Evolutionary conservation across 768 basidiomycete genomes (phyloP).

Genomic region (Tulasnella sp.): DNA sequence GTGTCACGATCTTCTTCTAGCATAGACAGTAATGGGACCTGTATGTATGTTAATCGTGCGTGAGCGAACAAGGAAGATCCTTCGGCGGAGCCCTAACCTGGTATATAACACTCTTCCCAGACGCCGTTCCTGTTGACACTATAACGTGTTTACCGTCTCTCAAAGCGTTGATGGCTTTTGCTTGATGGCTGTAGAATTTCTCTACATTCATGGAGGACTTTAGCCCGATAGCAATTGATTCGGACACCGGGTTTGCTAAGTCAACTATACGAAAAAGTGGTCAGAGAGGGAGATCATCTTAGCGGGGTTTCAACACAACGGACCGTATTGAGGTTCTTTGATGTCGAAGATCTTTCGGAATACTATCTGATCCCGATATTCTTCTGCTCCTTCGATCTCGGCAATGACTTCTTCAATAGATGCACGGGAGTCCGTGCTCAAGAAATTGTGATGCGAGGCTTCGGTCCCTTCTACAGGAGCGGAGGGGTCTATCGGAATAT

Average conservation of each 20-base stretch:
- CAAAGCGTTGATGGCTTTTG: slow-evolving; percentile 56
- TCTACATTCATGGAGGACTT: slow-evolving; percentile 46
- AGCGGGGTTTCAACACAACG: slow-evolving; percentile 22
- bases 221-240: slow-evolving; percentile 44
- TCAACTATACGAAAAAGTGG: slow-evolving; percentile 16
- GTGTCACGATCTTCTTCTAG: slow-evolving; percentile 48
- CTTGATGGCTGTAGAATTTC: slow-evolving; percentile 59
- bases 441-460: slow-evolving; percentile 21
- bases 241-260: slow-evolving; percentile 48
- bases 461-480: background rate
- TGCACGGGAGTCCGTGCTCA: slow-evolving; percentile 40
- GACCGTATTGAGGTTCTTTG: slow-evolving; percentile 43
- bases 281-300: background rate
- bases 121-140: slow-evolving; percentile 83
- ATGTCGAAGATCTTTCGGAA: slow-evolving; percentile 43
- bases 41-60: background rate
- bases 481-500: slow-evolving; percentile 56
- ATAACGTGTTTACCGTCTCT: slow-evolving; percentile 55
- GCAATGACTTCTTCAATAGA: slow-evolving; percentile 46
- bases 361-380: slow-evolving; percentile 63
- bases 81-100: slow-evolving; percentile 37
- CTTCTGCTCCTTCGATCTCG: slow-evolving; percentile 44
- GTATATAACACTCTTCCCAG: slow-evolving; percentile 81
- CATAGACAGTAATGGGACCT: slow-evolving; percentile 61
- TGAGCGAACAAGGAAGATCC: background rate